Evolutionary conservation across 1,284 basidiomycete genomes (phyloP).

Genomic region (Wolfiporia cocos): DNA sequence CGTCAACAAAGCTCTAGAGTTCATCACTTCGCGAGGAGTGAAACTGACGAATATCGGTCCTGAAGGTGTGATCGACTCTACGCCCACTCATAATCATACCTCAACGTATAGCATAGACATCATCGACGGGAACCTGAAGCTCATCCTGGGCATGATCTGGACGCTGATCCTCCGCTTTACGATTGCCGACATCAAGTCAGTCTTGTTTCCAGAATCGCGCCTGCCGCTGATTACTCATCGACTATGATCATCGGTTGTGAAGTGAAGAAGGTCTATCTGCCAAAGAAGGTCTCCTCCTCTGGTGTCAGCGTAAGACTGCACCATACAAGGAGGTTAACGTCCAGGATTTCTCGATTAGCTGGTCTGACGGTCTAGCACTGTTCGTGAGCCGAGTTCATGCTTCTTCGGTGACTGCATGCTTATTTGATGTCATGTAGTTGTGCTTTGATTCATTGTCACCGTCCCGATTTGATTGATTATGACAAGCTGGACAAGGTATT

Average conservation of each 20-base stretch:
- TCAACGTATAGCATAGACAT: conserved; percentile 58
- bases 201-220: conserved; percentile 13
- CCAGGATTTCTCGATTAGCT: conserved; percentile 89
- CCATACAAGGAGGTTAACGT: conserved; percentile 91
- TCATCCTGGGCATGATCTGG: conserved; percentile 99
- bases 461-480: conserved; percentile 91
- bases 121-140: conserved; percentile 95
- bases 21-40: conserved; percentile 91
- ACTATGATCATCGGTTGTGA: conserved; percentile 13
- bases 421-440: conserved; percentile 42
- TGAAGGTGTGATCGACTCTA: conserved; percentile 53
- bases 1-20: conserved; percentile 93
- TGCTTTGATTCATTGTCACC: conserved; percentile 94
- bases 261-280: conserved; percentile 97
- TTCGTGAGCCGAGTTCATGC: conserved; percentile 34
- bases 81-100: not conserved
- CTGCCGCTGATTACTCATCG: too few species aligned
- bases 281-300: conserved; percentile 92
- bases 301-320: conserved; percentile 96
- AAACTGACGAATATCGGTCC: conserved; percentile 97
- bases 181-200: conserved; percentile 94
- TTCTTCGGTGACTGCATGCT: conserved; percentile 17
- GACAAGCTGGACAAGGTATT: conserved; percentile 74
- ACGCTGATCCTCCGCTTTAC: conserved; percentile 95
- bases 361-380: conserved; percentile 94